These are phyloP conservation scores for Phytopythium boreale DNA, from an alignment of 352 stramenopile genomes.

Conservation along the genomic window DNA sequence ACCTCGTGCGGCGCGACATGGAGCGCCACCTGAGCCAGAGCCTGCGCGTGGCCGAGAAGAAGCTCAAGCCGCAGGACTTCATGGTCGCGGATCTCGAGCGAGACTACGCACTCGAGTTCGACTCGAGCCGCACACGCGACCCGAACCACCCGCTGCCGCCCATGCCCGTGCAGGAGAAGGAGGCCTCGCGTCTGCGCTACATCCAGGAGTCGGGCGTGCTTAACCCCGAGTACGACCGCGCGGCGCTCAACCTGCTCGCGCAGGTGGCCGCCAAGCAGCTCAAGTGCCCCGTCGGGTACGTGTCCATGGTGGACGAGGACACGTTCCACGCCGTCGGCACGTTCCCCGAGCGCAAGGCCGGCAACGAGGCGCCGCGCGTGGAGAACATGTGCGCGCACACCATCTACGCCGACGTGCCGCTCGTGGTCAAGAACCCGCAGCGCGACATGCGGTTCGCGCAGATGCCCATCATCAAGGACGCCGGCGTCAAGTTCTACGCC, in stretches of 20 bases:
- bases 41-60: slow-evolving; percentile 26
- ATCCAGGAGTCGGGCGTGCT: slow-evolving; percentile 42
- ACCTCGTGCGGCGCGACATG: slow-evolving; percentile 30
- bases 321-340: slow-evolving; percentile 40
- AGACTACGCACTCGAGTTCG: slow-evolving; percentile 51
- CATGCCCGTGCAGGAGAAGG: slow-evolving; percentile 27
- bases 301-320: slow-evolving; percentile 45
- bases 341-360: slow-evolving; percentile 20
- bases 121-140: slow-evolving; percentile 36
- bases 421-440: slow-evolving; percentile 57
- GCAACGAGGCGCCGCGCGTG: slow-evolving; percentile 26
- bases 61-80: slow-evolving; percentile 16
- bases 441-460: slow-evolving; percentile 56
- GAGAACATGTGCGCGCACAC: slow-evolving; percentile 55
- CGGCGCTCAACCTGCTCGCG: slow-evolving; percentile 47
- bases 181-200: slow-evolving; percentile 35
- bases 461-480: slow-evolving; percentile 36
- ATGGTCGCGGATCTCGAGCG: slow-evolving; percentile 28
- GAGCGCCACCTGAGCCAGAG: slow-evolving; percentile 35
- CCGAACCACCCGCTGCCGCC: slow-evolving; percentile 41
- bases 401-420: slow-evolving; percentile 48
- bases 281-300: slow-evolving; percentile 48
- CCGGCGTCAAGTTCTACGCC: slow-evolving; percentile 56
- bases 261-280: slow-evolving; percentile 44
- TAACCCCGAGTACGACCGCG: slow-evolving; percentile 40